Conservation (phyloP, 1,284 basidiomycete species). For the Ceratobasidium sp. region DNA sequence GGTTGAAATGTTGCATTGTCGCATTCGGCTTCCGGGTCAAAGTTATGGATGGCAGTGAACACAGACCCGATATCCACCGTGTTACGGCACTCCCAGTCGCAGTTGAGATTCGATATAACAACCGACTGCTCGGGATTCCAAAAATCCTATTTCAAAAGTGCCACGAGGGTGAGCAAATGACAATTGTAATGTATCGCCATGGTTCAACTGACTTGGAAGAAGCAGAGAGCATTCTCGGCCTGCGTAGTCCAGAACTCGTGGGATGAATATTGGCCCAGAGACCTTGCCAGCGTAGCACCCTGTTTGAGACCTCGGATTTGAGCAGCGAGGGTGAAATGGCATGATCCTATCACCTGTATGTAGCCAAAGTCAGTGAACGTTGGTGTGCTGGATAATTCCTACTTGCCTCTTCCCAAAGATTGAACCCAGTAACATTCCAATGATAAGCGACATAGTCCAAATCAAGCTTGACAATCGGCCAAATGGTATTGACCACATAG, state of each 20-base stretch:
- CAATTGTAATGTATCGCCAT: neutral
- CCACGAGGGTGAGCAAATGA: neutral
- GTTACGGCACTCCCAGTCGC: slow-evolving; percentile 7
- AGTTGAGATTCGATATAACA: slow-evolving; percentile 42
- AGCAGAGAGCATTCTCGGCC: slow-evolving; percentile 41
- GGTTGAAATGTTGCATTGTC: slow-evolving; percentile 43
- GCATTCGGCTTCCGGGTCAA: slow-evolving; percentile 41
- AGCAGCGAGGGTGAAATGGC: slow-evolving; percentile 42
- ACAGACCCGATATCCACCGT: slow-evolving; percentile 42
- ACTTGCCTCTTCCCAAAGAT: slow-evolving; percentile 44
- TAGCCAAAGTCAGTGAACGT: neutral
- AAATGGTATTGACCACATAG: slow-evolving; percentile 31
- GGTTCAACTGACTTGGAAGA: slow-evolving; percentile 38
- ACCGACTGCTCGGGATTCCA: slow-evolving; percentile 24
- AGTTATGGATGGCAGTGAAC: slow-evolving; percentile 43
- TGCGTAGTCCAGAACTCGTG: slow-evolving; percentile 26
- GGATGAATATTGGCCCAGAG: neutral
- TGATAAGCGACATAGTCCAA: slow-evolving; percentile 37
- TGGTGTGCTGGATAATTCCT: too few species aligned
- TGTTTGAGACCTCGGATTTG: slow-evolving; percentile 39
- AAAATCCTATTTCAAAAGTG: slow-evolving; percentile 9
- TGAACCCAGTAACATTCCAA: slow-evolving; percentile 42
- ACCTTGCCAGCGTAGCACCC: slow-evolving; percentile 33
- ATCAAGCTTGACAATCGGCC: slow-evolving; percentile 36
- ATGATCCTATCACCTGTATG: slow-evolving; percentile 19